phyloP scores from a whole-genome alignment of 2,329 filamentous ascomycete genomes.

The Fusarium coffeatum region DNA sequence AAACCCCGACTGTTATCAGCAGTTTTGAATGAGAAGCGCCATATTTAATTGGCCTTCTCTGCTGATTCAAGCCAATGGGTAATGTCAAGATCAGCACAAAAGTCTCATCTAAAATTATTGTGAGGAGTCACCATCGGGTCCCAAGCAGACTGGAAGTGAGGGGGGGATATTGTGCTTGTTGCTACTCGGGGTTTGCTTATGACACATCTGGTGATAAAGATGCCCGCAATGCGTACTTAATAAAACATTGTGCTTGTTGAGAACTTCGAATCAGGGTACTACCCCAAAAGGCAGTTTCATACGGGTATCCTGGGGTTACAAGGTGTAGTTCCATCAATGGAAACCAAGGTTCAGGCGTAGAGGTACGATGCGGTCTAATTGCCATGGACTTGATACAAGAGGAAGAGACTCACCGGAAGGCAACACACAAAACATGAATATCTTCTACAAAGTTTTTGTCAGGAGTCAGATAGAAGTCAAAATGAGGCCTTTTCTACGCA shows the following conservation, averaged over 20 bases:
- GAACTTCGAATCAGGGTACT: neutral
- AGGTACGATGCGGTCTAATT: neutral
- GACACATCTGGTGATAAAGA: no score
- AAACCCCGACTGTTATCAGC: neutral
- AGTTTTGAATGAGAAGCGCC: neutral
- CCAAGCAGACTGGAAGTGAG: no score
- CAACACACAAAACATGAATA: neutral
- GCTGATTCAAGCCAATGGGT: no score
- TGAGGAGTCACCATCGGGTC: neutral
- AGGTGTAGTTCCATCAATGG: neutral
- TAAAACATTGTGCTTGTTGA: neutral
- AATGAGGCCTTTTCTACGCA: neutral
- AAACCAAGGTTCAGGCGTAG: neutral
- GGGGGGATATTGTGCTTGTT: neutral
- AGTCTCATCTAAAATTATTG: neutral
- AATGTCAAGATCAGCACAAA: no score
- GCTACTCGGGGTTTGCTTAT: no score
- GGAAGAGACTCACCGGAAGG: neutral
- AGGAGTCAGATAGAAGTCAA: neutral
- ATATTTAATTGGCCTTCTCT: neutral
- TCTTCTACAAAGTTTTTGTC: neutral
- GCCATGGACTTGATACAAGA: neutral
- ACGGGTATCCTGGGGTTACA: neutral
- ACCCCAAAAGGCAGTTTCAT: neutral
- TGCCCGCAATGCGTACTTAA: no score